These are phyloP conservation scores for Suhomyces yuchorum DNA, from an alignment of 1,139 yeast species.

Conservation along the genomic window DNA sequence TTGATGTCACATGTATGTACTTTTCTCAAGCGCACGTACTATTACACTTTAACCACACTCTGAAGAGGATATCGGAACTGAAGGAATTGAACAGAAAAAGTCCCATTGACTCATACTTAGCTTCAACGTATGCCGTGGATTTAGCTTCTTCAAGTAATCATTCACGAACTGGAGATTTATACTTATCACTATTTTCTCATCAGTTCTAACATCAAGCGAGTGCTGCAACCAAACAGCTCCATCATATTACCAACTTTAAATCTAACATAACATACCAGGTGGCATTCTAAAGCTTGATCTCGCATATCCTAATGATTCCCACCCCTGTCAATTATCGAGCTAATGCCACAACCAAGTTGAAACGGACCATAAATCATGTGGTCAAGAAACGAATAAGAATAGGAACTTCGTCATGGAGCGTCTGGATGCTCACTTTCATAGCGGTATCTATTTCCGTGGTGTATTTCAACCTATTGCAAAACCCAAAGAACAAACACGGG, in stretches of 20 bases:
- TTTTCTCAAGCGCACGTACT: not conserved
- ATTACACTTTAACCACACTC: not conserved
- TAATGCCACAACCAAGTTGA: not conserved
- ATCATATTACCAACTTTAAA: too few relatives aligned
- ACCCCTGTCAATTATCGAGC: not conserved
- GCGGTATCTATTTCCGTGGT: not conserved
- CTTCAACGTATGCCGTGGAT: not conserved
- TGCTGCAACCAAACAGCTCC: too few relatives aligned
- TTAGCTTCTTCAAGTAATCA: not conserved
- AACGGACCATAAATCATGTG: not conserved
- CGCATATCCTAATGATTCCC: not conserved
- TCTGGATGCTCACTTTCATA: not conserved
- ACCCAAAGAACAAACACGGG: constrained; percentile 3
- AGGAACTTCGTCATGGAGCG: not conserved
- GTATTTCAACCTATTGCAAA: not conserved
- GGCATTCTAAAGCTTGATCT: too few relatives aligned
- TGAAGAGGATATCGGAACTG: not conserved
- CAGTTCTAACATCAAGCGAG: too few relatives aligned
- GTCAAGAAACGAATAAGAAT: not conserved
- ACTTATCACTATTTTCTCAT: too few relatives aligned
- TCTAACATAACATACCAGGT: too few relatives aligned
- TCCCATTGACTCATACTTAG: not conserved
- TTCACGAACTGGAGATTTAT: too few relatives aligned
- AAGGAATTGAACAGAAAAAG: not conserved
- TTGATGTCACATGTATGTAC: not conserved